A percentile compares a stretch with the other conserved stretches of the same genome.
phyloP scores from a whole-genome alignment of 2,329 filamentous ascomycete genomes.

The Colletotrichum abscissum region DNA sequence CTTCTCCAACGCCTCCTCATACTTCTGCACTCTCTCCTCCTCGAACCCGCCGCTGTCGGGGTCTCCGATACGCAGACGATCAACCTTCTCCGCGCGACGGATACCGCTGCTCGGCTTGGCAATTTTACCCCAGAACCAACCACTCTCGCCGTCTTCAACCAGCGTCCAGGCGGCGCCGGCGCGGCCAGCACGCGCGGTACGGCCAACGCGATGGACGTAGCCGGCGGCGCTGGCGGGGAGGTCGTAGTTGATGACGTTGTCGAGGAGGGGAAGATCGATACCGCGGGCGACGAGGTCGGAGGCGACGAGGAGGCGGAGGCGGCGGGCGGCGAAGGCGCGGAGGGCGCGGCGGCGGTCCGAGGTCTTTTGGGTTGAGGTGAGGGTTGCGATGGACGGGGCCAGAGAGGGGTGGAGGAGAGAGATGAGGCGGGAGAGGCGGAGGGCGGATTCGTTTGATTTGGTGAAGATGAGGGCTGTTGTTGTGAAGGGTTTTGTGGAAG shows the following conservation, averaged over 20 bases:
- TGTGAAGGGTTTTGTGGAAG: constrained; percentile 39
- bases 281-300: constrained; percentile 95
- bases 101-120: constrained; percentile 65
- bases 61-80: constrained; percentile 56
- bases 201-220: constrained; percentile 92
- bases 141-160: constrained; percentile 82
- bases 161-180: constrained; percentile 87
- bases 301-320: constrained; percentile 81
- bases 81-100: constrained; percentile 56
- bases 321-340: constrained; percentile 70
- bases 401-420: constrained; percentile 72
- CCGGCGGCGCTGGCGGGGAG: constrained; percentile 82
- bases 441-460: constrained; percentile 87
- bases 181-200: constrained; percentile 86
- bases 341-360: constrained; percentile 76
- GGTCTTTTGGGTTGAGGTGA: constrained; percentile 83
- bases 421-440: constrained; percentile 87
- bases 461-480: constrained; percentile 83
- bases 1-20: constrained; percentile 69
- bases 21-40: constrained; percentile 58
- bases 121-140: constrained; percentile 93
- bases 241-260: constrained; percentile 94
- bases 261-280: constrained; percentile 82
- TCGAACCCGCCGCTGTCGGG: constrained; percentile 52
- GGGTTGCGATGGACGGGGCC: constrained; percentile 69